These are phyloP conservation scores for Diplodia corticola DNA, from an alignment of 2,329 filamentous ascomycete genomes.

Conservation along the genomic window DNA sequence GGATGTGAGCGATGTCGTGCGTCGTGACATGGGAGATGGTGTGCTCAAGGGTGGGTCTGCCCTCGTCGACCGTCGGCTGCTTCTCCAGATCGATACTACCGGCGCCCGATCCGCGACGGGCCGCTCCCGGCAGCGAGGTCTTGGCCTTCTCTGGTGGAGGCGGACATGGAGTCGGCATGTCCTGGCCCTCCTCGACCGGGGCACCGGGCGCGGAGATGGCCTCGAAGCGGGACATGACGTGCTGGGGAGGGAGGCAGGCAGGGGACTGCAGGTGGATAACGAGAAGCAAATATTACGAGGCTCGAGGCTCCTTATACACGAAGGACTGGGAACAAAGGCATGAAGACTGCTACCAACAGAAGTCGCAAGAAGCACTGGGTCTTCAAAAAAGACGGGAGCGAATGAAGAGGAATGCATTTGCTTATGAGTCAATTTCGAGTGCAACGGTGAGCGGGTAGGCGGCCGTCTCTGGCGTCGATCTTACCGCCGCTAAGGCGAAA, in stretches of 20 bases:
- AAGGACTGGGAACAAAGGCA: not conserved
- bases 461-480: not conserved
- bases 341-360: not conserved
- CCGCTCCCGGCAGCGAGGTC: not conserved
- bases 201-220: constrained; percentile 17
- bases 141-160: not conserved
- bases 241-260: not conserved
- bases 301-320: not conserved
- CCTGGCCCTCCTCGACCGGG: not conserved
- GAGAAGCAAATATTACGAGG: not conserved
- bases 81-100: constrained; percentile 11
- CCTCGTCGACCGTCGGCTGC: constrained; percentile 10
- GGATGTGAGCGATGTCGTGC: constrained; percentile 16
- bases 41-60: constrained; percentile 33
- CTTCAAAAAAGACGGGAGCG: not conserved
- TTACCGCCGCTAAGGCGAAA: not conserved
- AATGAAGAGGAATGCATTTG: constrained; percentile 18
- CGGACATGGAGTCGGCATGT: not conserved
- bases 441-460: not conserved
- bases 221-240: constrained; percentile 20
- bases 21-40: constrained; percentile 34
- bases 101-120: not conserved
- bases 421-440: constrained; percentile 12
- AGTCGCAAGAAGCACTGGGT: not conserved
- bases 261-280: not conserved